phyloP scores from a whole-genome alignment of 2,329 filamentous ascomycete species.

The Rutstroemia sydowiana region DNA sequence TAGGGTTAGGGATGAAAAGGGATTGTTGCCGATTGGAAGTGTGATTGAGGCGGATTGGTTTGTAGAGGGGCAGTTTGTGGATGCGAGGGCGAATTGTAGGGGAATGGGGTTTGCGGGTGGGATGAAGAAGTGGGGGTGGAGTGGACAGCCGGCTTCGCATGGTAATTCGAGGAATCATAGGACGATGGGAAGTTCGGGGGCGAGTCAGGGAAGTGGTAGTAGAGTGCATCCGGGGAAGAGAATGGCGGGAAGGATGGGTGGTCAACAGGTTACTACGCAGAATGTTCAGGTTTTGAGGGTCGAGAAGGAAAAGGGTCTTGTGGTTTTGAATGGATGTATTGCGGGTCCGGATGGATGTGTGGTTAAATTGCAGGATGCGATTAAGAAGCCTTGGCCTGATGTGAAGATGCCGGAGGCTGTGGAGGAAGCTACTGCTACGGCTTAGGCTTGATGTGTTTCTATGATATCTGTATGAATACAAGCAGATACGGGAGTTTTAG shows the following conservation, averaged over 20 bases:
- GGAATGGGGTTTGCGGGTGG: conserved; percentile 94
- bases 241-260: conserved; percentile 96
- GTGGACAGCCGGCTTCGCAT: conserved; percentile 84
- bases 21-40: conserved; percentile 69
- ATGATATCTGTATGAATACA: conserved; percentile 27
- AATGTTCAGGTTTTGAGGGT: conserved; percentile 86
- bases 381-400: conserved; percentile 73
- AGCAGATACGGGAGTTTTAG: conserved; percentile 22
- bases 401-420: conserved; percentile 40
- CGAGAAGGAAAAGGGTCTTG: conserved; percentile 76
- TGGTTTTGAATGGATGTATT: conserved; percentile 80
- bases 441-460: conserved; percentile 18
- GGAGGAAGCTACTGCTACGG: conserved; percentile 22
- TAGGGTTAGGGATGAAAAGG: conserved; percentile 65
- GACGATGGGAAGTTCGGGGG: conserved; percentile 82
- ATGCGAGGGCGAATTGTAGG: conserved; percentile 69
- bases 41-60: conserved; percentile 85
- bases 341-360: conserved; percentile 82
- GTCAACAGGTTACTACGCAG: conserved; percentile 79
- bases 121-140: conserved; percentile 93
- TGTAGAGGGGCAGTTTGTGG: conserved; percentile 80
- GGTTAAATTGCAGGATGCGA: conserved; percentile 80
- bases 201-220: conserved; percentile 84
- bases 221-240: conserved; percentile 93
- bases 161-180: conserved; percentile 94